These are phyloP conservation scores for Globisporangium ultimum DNA, from an alignment of 352 stramenopile species.

Conservation along the genomic window DNA sequence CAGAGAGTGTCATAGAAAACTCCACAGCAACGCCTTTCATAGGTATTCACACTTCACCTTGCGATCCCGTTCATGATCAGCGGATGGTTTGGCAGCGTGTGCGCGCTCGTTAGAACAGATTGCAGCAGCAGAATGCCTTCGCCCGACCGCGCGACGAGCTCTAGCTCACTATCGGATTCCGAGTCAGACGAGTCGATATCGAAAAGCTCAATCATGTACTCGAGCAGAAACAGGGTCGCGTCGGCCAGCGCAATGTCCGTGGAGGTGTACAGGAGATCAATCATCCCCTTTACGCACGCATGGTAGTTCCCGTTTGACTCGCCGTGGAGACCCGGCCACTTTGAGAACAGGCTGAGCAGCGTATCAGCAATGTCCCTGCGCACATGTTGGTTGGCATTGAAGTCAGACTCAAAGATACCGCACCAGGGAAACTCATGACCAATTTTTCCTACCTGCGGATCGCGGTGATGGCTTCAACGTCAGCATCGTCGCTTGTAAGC, in stretches of 20 bases:
- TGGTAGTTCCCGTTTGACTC: constrained; percentile 33
- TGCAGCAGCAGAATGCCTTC: constrained; percentile 57
- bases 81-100: constrained; percentile 50
- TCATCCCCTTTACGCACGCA: constrained; percentile 60
- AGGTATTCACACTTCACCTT: constrained; percentile 19
- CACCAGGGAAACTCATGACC: neutral
- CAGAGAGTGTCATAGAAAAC: neutral
- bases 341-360: constrained; percentile 74
- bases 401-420: too few species aligned
- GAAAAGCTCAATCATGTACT: constrained; percentile 77
- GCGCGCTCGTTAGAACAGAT: constrained; percentile 38
- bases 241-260: constrained; percentile 60
- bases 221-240: constrained; percentile 68
- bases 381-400: too few species aligned
- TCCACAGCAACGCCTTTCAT: neutral
- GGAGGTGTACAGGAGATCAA: constrained; percentile 41
- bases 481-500: constrained; percentile 51
- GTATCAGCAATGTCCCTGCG: constrained; percentile 78
- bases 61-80: constrained; percentile 54
- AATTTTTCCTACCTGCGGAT: constrained; percentile 46
- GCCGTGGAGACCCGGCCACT: constrained; percentile 55
- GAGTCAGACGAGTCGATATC: constrained; percentile 78
- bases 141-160: constrained; percentile 20
- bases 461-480: constrained; percentile 45
- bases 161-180: constrained; percentile 37